Conservation (phyloP, 1,284 basidiomycete species). For the Puccinia coronata region DNA sequence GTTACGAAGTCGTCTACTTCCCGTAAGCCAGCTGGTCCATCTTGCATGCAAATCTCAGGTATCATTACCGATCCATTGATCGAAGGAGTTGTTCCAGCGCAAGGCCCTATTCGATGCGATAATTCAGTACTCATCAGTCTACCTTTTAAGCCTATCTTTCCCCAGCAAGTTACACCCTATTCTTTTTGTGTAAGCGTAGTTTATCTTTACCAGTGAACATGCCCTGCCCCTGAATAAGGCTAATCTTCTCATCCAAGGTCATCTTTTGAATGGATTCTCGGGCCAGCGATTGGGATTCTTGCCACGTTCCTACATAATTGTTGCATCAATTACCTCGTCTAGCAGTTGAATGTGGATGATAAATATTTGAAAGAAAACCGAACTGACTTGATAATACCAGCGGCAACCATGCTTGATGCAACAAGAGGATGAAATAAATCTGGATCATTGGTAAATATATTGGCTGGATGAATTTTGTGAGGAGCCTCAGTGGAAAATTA, state of each 20-base stretch:
- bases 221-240: not conserved
- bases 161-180: too few species aligned
- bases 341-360: not conserved
- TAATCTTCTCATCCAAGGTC: constrained; percentile 6
- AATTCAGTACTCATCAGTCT: not conserved
- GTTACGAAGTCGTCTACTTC: constrained; percentile 55
- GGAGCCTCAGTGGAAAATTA: too few species aligned
- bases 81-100: not conserved
- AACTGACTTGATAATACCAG: not conserved
- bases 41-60: constrained; percentile 55
- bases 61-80: not conserved
- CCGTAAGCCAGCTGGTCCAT: constrained; percentile 56
- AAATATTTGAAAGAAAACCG: not conserved
- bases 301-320: not conserved
- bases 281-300: not conserved
- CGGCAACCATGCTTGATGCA: not conserved
- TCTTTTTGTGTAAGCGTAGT: not conserved
- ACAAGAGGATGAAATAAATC: not conserved
- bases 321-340: not conserved
- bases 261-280: not conserved
- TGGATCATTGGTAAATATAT: not conserved
- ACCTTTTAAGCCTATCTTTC: not conserved
- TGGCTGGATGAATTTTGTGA: too few species aligned
- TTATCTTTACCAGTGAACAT: not conserved
- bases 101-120: not conserved